Percentiles rank a stretch among this genome's conserved stretches.
Conservation (phyloP, 2,329 filamentous ascomycete species). For the Ramularia collo-cygni region DNA sequence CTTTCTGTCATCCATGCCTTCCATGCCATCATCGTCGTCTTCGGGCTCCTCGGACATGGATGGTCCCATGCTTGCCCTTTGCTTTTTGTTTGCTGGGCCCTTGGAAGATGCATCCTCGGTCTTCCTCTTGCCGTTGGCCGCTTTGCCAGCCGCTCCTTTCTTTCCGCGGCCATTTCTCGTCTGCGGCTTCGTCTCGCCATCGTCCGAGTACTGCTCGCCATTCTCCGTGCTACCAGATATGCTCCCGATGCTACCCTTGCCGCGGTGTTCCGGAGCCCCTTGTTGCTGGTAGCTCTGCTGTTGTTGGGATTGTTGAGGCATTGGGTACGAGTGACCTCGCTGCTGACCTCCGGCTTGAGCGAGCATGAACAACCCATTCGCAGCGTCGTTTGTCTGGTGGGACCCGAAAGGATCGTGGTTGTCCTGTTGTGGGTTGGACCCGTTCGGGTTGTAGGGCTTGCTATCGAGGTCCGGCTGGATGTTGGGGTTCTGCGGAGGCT, state of each 20-base stretch:
- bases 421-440: conserved; percentile 26
- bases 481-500: conserved; percentile 36
- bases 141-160: conserved; percentile 49
- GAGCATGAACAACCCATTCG: conserved; percentile 87
- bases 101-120: conserved; percentile 64
- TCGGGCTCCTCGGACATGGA: conserved; percentile 44
- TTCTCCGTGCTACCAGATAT: conserved; percentile 47
- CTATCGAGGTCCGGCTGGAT: conserved; percentile 33
- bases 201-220: conserved; percentile 61
- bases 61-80: conserved; percentile 52
- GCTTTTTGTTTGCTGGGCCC: conserved; percentile 62
- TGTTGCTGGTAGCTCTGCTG: conserved; percentile 36
- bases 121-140: conserved; percentile 67
- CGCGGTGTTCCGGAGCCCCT: conserved; percentile 27
- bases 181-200: conserved; percentile 56
- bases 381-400: conserved; percentile 86
- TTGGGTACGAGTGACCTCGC: conserved; percentile 41
- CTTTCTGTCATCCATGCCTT: conserved; percentile 57
- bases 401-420: conserved; percentile 66
- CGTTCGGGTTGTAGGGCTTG: conserved; percentile 52
- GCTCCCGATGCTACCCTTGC: conserved; percentile 50
- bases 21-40: conserved; percentile 47
- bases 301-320: conserved; percentile 37
- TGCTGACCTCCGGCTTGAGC: conserved; percentile 62
- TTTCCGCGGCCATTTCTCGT: conserved; percentile 60